Evolutionary conservation across 2,329 filamentous ascomycete genomes (phyloP), one percentile per base, ranked within the genome.

Genomic region (Didymella exigua): DNA sequence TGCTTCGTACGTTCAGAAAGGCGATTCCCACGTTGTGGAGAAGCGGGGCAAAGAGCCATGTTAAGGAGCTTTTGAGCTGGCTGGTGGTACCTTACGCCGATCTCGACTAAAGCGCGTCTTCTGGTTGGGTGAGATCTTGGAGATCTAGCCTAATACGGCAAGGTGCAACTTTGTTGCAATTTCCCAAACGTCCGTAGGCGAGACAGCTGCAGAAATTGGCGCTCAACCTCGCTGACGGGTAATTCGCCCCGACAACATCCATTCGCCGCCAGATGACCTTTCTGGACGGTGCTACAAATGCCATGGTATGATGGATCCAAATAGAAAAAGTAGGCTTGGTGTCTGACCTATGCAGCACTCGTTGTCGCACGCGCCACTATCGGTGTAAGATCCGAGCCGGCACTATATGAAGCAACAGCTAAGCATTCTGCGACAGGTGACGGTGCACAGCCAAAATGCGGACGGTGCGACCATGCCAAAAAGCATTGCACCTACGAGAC

Each of bases 311-410:
- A 52, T 30, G 26, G 8, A 27, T 31, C 18, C 21, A 18, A 16
- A 11, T 44, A 23, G 21, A n/a, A 40, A 36, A 27, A 34, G 33
- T 10, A 29, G 23, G 50, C 29, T 46, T 29, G 56, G 38, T 47
- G 41, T 43, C 60, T 70, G 47, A 66, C 46, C 11, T 11, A 56
- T 42, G 29, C 46, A 75, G 72, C 66, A 74, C 69, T 58, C 71
- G 71, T 50, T 75, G 72, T 62, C 71, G 71, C 55, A 70, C 67
- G 50, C 70, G 71, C 63, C 72, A 75, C 58, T 74, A 75, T 55
- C 67, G 70, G 49, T 75, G 72, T 74, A 66, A 56, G 61, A 42
- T 18, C 9, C 1, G 23, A 29, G 6, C 29, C 33, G 11, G 8
- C 21, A 45, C 14, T 26, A 24, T 34, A 46, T 24, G 16, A 23